Evolutionary conservation across 2,329 filamentous ascomycete species (phyloP).

Genomic region (Rhytidhysteron rufulum): DNA sequence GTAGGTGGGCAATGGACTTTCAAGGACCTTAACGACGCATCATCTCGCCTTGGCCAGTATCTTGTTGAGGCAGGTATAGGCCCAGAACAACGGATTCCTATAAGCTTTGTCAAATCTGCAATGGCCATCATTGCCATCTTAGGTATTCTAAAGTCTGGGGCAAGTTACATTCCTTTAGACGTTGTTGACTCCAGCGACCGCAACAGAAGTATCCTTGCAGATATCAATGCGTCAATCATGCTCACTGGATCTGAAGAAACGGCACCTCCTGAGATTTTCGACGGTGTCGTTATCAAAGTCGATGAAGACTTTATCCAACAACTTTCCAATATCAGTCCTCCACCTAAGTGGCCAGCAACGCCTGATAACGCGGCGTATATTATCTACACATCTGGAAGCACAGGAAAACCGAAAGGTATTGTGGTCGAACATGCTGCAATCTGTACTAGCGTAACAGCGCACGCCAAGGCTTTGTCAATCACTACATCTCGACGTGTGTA

Average conservation of each 20-base stretch:
- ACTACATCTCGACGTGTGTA: slow-evolving; percentile 14
- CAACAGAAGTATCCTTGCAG: slow-evolving; percentile 7
- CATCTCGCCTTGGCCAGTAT: background rate
- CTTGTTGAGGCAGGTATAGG: background rate
- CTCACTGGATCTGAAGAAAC: too few species aligned
- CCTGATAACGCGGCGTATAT: slow-evolving; percentile 44
- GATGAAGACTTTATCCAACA: background rate
- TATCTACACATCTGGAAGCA: slow-evolving; percentile 54
- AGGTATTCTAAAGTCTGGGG: background rate
- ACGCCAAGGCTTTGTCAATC: slow-evolving; percentile 31
- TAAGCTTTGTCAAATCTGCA: background rate
- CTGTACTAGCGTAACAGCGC: slow-evolving; percentile 34
- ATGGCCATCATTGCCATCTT: background rate
- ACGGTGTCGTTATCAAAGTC: too few species aligned
- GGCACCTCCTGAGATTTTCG: too few species aligned
- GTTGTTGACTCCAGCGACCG: background rate
- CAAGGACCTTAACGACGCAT: background rate
- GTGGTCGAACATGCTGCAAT: slow-evolving; percentile 58
- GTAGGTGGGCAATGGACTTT: background rate
- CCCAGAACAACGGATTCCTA: background rate
- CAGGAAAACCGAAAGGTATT: slow-evolving; percentile 54
- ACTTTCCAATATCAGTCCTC: too few species aligned
- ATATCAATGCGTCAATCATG: slow-evolving; percentile 4
- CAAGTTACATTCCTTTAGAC: background rate
- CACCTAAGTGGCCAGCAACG: too few species aligned